These are phyloP conservation scores for Domatiomyces catenatus DNA, from an alignment of 2,329 filamentous ascomycete species.

Conservation along the genomic window DNA sequence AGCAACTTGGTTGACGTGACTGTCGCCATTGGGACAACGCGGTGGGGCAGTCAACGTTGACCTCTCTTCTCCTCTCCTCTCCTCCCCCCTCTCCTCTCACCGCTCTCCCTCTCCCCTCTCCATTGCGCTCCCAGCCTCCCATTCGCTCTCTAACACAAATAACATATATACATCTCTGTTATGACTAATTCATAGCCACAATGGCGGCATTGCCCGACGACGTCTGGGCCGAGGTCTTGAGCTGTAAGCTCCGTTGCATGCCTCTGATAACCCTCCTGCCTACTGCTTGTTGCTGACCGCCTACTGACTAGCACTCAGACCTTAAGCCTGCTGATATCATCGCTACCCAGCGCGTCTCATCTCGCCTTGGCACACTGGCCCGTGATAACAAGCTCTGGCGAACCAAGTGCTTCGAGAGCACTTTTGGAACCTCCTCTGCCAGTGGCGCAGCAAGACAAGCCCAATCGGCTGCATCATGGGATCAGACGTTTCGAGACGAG, in stretches of 20 bases:
- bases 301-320: conserved; percentile 14
- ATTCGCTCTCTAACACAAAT: too few species aligned
- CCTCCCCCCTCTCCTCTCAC: background rate
- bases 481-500: conserved; percentile 59
- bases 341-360: conserved; percentile 53
- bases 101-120: background rate
- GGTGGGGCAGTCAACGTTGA: background rate
- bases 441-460: conserved; percentile 16
- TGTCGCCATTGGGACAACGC: background rate
- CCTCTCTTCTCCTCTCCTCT: background rate
- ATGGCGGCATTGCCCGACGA: conserved; percentile 38
- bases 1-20: too few species aligned
- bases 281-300: conserved; percentile 31
- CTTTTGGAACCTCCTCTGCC: conserved; percentile 41
- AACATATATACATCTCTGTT: background rate
- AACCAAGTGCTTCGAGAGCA: conserved; percentile 55
- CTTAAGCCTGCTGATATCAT: conserved; percentile 43
- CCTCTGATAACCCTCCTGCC: background rate
- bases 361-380: conserved; percentile 47
- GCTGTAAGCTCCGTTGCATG: conserved; percentile 11
- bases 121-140: too few species aligned
- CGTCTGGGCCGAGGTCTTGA: conserved; percentile 47
- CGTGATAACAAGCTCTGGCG: conserved; percentile 69
- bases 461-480: conserved; percentile 56
- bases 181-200: background rate